phyloP scores from a whole-genome alignment of 2,329 filamentous ascomycete species.

The Penicillium sclerotiorum region DNA sequence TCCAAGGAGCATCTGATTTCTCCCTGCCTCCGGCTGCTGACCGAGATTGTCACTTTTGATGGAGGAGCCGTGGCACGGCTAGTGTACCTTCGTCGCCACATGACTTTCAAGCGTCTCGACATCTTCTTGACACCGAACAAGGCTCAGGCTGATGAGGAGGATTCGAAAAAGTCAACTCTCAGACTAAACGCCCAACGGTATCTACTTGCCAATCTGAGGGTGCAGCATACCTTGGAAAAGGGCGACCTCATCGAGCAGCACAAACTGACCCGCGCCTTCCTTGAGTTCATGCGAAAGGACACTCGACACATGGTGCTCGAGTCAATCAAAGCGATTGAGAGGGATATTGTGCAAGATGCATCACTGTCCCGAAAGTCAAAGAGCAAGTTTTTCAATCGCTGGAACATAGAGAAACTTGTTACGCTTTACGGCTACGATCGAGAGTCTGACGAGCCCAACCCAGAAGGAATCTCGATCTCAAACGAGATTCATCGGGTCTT shows the following conservation, averaged over 20 bases:
- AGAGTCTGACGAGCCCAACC: slow-evolving; percentile 48
- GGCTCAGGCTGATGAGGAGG: slow-evolving; percentile 59
- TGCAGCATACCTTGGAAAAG: slow-evolving; percentile 75
- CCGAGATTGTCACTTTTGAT: slow-evolving; percentile 83
- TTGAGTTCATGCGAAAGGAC: slow-evolving; percentile 77
- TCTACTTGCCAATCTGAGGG: slow-evolving; percentile 75
- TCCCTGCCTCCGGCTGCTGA: slow-evolving; percentile 80
- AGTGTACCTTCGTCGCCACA: slow-evolving; percentile 75
- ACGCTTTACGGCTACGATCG: slow-evolving; percentile 65
- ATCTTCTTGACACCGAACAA: slow-evolving; percentile 76
- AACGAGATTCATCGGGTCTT: slow-evolving; percentile 76
- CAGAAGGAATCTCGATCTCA: slow-evolving; percentile 59
- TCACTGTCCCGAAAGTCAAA: slow-evolving; percentile 74
- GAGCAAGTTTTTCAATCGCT: slow-evolving; percentile 72
- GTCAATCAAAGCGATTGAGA: slow-evolving; percentile 70
- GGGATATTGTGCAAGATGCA: slow-evolving; percentile 72
- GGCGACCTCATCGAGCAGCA: slow-evolving; percentile 78
- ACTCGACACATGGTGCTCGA: slow-evolving; percentile 74
- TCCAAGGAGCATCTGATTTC: slow-evolving; percentile 86
- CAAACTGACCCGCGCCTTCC: slow-evolving; percentile 68
- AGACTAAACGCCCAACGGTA: slow-evolving; percentile 82
- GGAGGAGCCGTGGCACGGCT: slow-evolving; percentile 77
- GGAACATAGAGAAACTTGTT: slow-evolving; percentile 71
- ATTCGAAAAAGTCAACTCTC: slow-evolving; percentile 72
- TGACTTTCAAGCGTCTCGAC: slow-evolving; percentile 77